Evolutionary conservation across 495 filamentous ascomycete species (phyloP).

Genomic region (Neurospora tetrasperma): DNA sequence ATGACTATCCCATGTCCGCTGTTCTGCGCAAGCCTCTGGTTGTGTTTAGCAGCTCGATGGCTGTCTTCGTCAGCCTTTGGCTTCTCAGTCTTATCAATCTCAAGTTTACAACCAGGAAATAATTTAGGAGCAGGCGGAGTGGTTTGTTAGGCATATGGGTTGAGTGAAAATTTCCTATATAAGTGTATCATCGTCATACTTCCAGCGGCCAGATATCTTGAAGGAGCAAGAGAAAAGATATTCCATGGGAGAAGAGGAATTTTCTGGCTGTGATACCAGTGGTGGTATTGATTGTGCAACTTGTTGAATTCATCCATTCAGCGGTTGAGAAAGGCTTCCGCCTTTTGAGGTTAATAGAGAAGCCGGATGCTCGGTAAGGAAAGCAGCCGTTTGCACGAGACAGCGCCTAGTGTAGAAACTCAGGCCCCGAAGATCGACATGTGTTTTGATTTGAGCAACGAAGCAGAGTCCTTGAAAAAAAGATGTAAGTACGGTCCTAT

Average conservation of each 20-base stretch:
- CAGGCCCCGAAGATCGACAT: no score
- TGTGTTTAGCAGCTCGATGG: slow-evolving; percentile 61
- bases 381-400: no score
- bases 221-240: neutral
- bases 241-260: no score
- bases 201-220: neutral
- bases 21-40: slow-evolving; percentile 77
- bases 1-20: slow-evolving; percentile 69
- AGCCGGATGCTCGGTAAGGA: no score
- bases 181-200: slow-evolving; percentile 1
- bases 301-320: neutral
- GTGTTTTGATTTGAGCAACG: no score
- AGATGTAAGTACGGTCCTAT: no score
- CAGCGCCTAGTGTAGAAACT: no score
- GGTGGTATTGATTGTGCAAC: no score
- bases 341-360: neutral
- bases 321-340: neutral
- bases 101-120: slow-evolving; percentile 31
- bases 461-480: no score
- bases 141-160: slow-evolving; percentile 9
- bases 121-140: slow-evolving; percentile 7
- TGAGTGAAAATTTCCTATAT: slow-evolving; percentile 4
- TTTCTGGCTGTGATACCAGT: no score
- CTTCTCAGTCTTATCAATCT: slow-evolving; percentile 63
- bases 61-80: slow-evolving; percentile 70